Base-by-base conservation (phyloP, 768 basidiomycete genomes). In the Kondoa malvinella region DNA sequence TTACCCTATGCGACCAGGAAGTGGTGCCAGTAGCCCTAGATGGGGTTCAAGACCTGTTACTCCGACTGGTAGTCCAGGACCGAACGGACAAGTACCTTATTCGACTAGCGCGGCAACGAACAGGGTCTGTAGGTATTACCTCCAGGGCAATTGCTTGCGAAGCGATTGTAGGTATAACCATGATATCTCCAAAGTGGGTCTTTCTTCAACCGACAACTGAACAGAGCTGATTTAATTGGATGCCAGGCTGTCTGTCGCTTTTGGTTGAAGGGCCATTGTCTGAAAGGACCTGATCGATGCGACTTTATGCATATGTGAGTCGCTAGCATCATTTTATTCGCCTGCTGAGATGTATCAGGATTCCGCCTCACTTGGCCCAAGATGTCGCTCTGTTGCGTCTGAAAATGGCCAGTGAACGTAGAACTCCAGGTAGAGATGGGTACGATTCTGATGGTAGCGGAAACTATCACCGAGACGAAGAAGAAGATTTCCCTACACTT, bases 191-290 rank as follows among this genome's bases (percentile, higher is more conserved):
- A 73, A 73, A 64, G 94, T 94, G 72, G 71, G 84, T 75, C 29
- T 27, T 64, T 56, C 30, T n/a, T n/a, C n/a, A n/a, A n/a, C n/a
- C n/a, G n/a, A 15, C 21, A 34, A 29, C 66, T 27, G 50, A 40
- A 59, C 25, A 27, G 27, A 59, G 2, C 60, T 65, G 68, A 15
- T 1, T 27, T 67, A 40, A 57, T 63, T 29, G 65, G 25, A 65
- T 17, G 64, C 64, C 68, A 34, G n/a, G 34, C 59, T 4, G 17
- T 96, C 26, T 92, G 88, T 78, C 87, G 95, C 34, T 99, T 99
- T 80, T 99, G 95, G 95, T 82, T 99, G 32, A 84, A 92, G 64
- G 94, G 94, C 3, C 91, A 91, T 58, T 99, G 95, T 75, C 89
- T 92, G 32, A 99, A 99, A 77, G 88, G 92, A 66, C 71, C 56